Base-by-base conservation (phyloP, 2,329 filamentous ascomycete species). In the Thelonectria discophora region DNA sequence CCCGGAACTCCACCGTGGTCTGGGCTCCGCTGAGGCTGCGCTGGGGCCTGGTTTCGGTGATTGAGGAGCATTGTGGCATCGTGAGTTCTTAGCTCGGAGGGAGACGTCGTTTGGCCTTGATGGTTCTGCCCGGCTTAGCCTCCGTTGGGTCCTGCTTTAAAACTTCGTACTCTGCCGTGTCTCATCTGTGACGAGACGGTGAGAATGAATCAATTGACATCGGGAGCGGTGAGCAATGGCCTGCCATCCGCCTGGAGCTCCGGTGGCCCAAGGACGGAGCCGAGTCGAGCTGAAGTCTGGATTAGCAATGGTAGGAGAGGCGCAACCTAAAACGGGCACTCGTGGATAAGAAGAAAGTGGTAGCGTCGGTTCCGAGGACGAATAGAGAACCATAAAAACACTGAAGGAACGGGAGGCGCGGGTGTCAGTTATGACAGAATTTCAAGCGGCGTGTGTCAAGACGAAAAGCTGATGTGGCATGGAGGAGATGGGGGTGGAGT, bases 31-130 rank as follows among this genome's bases (percentile, higher is more conserved):
- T 69, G 55, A 64, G 59, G 60, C 64, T 68, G 60, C 20, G 51
- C 63, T 63, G 60, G 45, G 42, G 48, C 43, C 56, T 52, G 56
- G 42, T 64, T 58, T 69, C 65, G 65, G 67, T 66, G 62, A 68
- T 70, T 69, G 58, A 67, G 51, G 60, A 69, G 63, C 60, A 69
- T 66, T 58, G 55, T 51, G 50, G 60, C 58, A 69, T 69, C 51
- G 51, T 57, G 64, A 57, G 51, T 53, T 27, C 55, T 21, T 51
- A 40, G 55, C 58, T 53, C 52, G 46, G 39, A 55, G 50, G 47
- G 43, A 42, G 57, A 43, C 45, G 55, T 27, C 15, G 42, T 42
- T 56, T 34, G 9, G 32, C 34, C 37, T 45, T 50, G 51, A 40
- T 48, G 30, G 30, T 30, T 30, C 32, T 58, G 55, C 24, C 37